These are phyloP conservation scores for Talaromyces piceae DNA, from an alignment of 2,329 filamentous ascomycete species.

Conservation along the genomic window DNA sequence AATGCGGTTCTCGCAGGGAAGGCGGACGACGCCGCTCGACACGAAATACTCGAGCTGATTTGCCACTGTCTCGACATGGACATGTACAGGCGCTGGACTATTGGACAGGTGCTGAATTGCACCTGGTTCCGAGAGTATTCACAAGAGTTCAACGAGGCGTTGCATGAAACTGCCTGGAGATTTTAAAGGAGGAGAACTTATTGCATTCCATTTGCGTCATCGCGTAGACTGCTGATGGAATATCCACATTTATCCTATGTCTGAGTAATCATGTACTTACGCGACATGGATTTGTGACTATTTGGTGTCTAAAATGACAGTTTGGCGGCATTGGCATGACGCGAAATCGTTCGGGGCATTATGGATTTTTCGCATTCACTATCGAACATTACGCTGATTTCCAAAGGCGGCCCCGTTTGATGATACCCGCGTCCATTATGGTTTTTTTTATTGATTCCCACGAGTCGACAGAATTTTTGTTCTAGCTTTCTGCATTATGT, in stretches of 20 bases:
- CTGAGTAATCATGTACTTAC: background rate
- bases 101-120: constrained; percentile 49
- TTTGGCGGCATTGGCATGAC: constrained; percentile 2
- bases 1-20: constrained; percentile 39
- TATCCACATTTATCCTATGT: background rate
- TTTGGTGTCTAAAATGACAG: background rate
- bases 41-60: constrained; percentile 50
- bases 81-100: constrained; percentile 47
- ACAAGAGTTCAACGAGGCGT: constrained; percentile 24
- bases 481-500: background rate
- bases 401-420: constrained; percentile 14
- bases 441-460: background rate
- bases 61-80: constrained; percentile 54
- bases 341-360: constrained; percentile 13
- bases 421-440: constrained; percentile 23
- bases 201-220: background rate
- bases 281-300: background rate
- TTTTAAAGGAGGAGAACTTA: constrained; percentile 18
- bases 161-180: constrained; percentile 27
- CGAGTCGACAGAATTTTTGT: background rate
- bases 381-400: background rate
- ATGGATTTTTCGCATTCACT: background rate
- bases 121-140: constrained; percentile 46
- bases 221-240: background rate
- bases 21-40: constrained; percentile 27